Evolutionary conservation across 345 rosid species (phyloP).

Genomic region (rapeseed (Brassica napus)): Da-Ae NC_063435.1:28551501-28552000

Average conservation of each 20-base stretch:
- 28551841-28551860: slow-evolving; percentile 80
- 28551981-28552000: slow-evolving; percentile 95
- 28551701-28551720: slow-evolving; percentile 96
- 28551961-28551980: slow-evolving; percentile 79
- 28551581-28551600: slow-evolving; percentile 14
- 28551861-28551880: slow-evolving; percentile 35
- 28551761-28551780: slow-evolving; percentile 87
- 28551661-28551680: slow-evolving; percentile 90
- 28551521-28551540: slow-evolving; percentile 85
- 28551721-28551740: slow-evolving; percentile 91
- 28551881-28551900: slow-evolving; percentile 10
- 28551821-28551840: slow-evolving; percentile 92
- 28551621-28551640: slow-evolving; percentile 76
- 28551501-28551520: slow-evolving; percentile 94
- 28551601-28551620: slow-evolving; percentile 35
- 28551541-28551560: slow-evolving; percentile 20
- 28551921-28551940: slow-evolving; percentile 74
- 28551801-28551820: slow-evolving; percentile 97
- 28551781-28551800: slow-evolving; percentile 98
- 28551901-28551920: slow-evolving; percentile 31
- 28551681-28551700: slow-evolving; percentile 98
- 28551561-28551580: slow-evolving; percentile 25
- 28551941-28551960: slow-evolving; percentile 93
- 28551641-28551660: slow-evolving; percentile 91
- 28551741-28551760: slow-evolving; percentile 93